Base-by-base conservation (phyloP, 768 basidiomycete species). In the Pleurotus tuoliensis region DNA sequence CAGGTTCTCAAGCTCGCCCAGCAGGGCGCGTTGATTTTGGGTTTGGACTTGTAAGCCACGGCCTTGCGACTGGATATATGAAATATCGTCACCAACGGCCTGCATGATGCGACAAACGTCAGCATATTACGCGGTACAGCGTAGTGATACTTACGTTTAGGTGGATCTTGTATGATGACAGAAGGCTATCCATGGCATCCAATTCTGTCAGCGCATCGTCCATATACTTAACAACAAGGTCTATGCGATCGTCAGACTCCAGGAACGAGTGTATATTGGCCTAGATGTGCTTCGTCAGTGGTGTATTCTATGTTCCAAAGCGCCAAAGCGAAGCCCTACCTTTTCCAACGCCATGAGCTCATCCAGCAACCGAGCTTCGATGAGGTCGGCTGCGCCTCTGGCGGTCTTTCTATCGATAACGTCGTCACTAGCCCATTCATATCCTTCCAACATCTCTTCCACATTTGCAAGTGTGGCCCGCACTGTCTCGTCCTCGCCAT, bases 401-500 rank as follows among this genome's bases (percentile, higher is more conserved):
- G 79, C 77, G 53, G 82, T 80, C 65, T 82, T 86, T 61, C 84
- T 75, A 12, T 80, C 82, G 44, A 88, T 75, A n/a, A 87, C 76
- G 66, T 87, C 86, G 55, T 88, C 90, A 59, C 86, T 88, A 3
- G 92, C 87, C 94, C 94, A 98, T 69, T 98, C 97, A 64, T 97
- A 97, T 0, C 97, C 95, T 64, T 99, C 97, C 22, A 99, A 78
- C 93, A 99, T 95, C 68, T 99, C 97, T 67, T 99, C 97, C 2
- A 99, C 94, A 69, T 86, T 97, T 4, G 88, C 76, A 72, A 99
- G 79, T 3, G 92, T 92, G 7, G 87, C 90, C 60, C 92, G 87
- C 9, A 83, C 80, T 56, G 81, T 84, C 62, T 92, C 90, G 53
- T 88, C 88, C 56, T 86, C 87, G 11, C 77, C 82, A 13, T 81